Conservation (phyloP, 2,329 filamentous ascomycete species). For the Venturiaceae sp. region DNA sequence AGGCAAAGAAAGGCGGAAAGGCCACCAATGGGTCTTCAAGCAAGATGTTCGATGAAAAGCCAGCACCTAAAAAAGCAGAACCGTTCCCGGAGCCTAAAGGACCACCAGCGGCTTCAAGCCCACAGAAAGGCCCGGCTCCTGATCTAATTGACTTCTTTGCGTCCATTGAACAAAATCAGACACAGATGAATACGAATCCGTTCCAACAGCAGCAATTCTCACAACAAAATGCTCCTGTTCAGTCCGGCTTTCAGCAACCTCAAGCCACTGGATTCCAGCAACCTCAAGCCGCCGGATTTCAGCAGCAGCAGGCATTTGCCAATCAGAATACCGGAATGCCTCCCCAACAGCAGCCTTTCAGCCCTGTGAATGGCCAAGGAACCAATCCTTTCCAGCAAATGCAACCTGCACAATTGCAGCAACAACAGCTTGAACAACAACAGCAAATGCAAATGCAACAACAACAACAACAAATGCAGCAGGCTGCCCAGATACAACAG, state of each 20-base stretch:
- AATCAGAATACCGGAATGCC: conserved; percentile 2
- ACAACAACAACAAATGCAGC: conserved; percentile 13
- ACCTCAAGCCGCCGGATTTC: too few species aligned
- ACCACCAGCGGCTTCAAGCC: conserved; percentile 21
- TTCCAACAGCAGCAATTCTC: conserved; percentile 10
- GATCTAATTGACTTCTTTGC: conserved; percentile 93
- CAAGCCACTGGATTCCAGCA: conserved; percentile 16
- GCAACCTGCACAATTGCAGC: conserved; percentile 25
- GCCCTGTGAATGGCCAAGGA: conserved; percentile 5
- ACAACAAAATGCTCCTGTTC: conserved; percentile 15
- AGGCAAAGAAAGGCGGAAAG: conserved; percentile 52
- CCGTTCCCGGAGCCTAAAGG: conserved; percentile 26
- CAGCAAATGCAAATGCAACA: conserved; percentile 12
- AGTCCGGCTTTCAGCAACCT: conserved; percentile 11
- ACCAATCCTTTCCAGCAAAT: conserved; percentile 31
- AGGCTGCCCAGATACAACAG: conserved; percentile 1
- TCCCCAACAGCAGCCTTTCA: conserved; percentile 5
- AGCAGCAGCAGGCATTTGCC: conserved; percentile 10
- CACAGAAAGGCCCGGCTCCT: conserved; percentile 53
- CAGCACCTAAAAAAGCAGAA: conserved; percentile 15
- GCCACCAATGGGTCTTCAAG: conserved; percentile 22
- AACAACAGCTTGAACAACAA: conserved; percentile 16
- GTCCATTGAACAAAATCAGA: conserved; percentile 84
- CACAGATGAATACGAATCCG: conserved; percentile 37
- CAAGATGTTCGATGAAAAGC: conserved; percentile 23